Evolutionary conservation across 441 rosid genomes (phyloP).

Genomic region (Pelargonium citronellum): DNA sequence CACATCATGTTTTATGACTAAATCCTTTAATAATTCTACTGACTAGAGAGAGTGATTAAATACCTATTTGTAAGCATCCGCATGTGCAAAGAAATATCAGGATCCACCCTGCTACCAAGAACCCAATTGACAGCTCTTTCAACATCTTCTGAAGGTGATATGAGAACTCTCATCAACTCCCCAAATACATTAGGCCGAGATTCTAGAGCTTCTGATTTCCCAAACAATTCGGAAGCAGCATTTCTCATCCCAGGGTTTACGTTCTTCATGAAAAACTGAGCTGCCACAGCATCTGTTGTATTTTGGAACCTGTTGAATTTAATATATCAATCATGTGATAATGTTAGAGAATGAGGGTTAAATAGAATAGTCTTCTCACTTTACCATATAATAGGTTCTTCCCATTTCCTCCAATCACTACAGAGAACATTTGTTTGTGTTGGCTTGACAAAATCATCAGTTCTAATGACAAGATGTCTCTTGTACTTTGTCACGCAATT

Average conservation of each 20-base stretch:
- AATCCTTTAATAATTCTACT: background rate
- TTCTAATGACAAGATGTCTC: constrained; percentile 68
- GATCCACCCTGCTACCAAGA: constrained; percentile 52
- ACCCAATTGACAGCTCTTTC: constrained; percentile 71
- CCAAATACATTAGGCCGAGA: constrained; percentile 77
- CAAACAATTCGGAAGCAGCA: constrained; percentile 67
- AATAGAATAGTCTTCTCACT: constrained; percentile 17
- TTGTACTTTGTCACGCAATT: constrained; percentile 53
- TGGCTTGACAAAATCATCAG: constrained; percentile 89
- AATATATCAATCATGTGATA: constrained; percentile 12
- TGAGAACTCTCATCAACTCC: constrained; percentile 71
- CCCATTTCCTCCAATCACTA: constrained; percentile 83
- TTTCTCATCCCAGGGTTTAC: constrained; percentile 67
- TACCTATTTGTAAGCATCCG: constrained; percentile 85
- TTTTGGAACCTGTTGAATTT: constrained; percentile 66
- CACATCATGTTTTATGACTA: no score
- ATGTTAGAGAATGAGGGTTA: constrained; percentile 9
- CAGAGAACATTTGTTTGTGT: constrained; percentile 67
- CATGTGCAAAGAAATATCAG: constrained; percentile 86
- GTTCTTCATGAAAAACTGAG: constrained; percentile 88
- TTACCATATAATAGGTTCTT: constrained; percentile 82
- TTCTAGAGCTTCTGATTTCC: constrained; percentile 44
- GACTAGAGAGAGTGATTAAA: background rate
- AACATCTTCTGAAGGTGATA: constrained; percentile 72
- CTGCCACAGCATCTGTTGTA: constrained; percentile 83